Conservation (phyloP, 495 filamentous ascomycete species). For the Xylaria venustula region DNA sequence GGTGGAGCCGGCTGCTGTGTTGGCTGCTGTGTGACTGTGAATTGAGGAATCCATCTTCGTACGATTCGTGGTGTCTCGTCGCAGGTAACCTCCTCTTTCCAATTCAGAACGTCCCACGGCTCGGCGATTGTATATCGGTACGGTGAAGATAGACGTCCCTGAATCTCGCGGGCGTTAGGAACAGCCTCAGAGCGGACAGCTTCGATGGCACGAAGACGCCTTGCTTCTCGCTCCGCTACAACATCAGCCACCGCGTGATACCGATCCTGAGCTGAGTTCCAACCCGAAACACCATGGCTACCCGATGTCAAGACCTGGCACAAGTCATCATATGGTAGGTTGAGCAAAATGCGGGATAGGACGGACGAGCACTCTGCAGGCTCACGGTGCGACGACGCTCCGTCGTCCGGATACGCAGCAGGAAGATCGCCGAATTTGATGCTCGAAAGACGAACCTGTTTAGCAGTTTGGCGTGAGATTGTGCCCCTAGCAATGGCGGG, state of each 20-base stretch:
- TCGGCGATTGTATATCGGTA: slow-evolving; percentile 26
- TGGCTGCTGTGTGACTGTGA: slow-evolving; percentile 15
- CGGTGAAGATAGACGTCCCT: slow-evolving; percentile 25
- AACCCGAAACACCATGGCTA: slow-evolving; percentile 43
- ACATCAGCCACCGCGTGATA: slow-evolving; percentile 50
- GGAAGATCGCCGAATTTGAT: slow-evolving; percentile 68
- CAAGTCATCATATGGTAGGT: slow-evolving; percentile 60
- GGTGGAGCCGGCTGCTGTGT: slow-evolving; percentile 18
- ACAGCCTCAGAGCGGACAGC: slow-evolving; percentile 28
- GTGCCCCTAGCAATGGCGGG: slow-evolving; percentile 37
- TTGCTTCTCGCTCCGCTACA: slow-evolving; percentile 58
- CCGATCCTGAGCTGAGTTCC: slow-evolving; percentile 40
- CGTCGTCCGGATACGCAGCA: slow-evolving; percentile 38
- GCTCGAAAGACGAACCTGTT: slow-evolving; percentile 45
- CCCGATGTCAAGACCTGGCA: slow-evolving; percentile 55
- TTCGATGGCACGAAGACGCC: slow-evolving; percentile 39
- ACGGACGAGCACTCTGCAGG: slow-evolving; percentile 29
- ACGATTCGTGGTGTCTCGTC: slow-evolving; percentile 29
- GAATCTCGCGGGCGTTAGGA: slow-evolving; percentile 24
- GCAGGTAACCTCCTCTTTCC: slow-evolving; percentile 40
- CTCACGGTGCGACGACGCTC: slow-evolving; percentile 28
- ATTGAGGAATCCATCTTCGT: slow-evolving; percentile 34
- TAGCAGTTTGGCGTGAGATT: slow-evolving; percentile 24
- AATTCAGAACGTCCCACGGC: slow-evolving; percentile 39
- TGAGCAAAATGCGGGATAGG: slow-evolving; percentile 62